Percentiles rank a stretch among this genome's conserved stretches.
Evolutionary conservation across 306 rosid species (phyloP).

Genomic region (Macrotyloma uniflorum): DNA sequence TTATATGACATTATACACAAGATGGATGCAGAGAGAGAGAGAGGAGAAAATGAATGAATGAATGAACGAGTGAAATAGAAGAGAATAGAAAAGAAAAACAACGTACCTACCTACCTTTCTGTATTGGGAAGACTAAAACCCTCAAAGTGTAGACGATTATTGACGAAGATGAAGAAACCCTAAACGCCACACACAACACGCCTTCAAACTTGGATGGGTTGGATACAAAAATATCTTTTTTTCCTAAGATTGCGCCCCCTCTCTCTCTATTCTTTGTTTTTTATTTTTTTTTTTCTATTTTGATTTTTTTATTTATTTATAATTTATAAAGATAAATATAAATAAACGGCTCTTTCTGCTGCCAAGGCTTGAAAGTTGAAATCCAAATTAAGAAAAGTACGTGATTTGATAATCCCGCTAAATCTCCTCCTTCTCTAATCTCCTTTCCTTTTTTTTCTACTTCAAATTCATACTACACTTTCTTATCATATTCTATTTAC

Average conservation of each 20-base stretch:
- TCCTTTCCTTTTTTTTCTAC: no score
- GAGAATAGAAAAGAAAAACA: background rate
- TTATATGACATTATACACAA: background rate
- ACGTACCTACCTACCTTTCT: background rate
- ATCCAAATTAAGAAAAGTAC: no score
- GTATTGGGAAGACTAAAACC: constrained; percentile 35
- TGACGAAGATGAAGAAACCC: constrained; percentile 43
- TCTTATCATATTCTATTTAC: no score
- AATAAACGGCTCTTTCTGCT: background rate
- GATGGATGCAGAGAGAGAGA: background rate
- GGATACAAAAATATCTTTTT: constrained; percentile 45
- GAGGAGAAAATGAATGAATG: background rate
- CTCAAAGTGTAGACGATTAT: constrained; percentile 22
- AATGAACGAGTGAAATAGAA: background rate
- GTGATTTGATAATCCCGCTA: no score
- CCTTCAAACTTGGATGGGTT: constrained; percentile 36
- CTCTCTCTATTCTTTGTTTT: background rate
- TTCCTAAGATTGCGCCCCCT: constrained; percentile 17
- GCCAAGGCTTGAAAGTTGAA: background rate
- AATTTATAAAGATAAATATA: no score
- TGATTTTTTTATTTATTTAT: background rate
- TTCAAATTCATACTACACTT: no score
- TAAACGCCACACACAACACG: constrained; percentile 41
- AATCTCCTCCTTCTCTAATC: no score
- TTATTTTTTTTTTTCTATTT: background rate